These are phyloP conservation scores for Ophiocordyceps camponoti-rufipedis DNA, from an alignment of 2,329 filamentous ascomycete genomes.

Conservation along the genomic window DNA sequence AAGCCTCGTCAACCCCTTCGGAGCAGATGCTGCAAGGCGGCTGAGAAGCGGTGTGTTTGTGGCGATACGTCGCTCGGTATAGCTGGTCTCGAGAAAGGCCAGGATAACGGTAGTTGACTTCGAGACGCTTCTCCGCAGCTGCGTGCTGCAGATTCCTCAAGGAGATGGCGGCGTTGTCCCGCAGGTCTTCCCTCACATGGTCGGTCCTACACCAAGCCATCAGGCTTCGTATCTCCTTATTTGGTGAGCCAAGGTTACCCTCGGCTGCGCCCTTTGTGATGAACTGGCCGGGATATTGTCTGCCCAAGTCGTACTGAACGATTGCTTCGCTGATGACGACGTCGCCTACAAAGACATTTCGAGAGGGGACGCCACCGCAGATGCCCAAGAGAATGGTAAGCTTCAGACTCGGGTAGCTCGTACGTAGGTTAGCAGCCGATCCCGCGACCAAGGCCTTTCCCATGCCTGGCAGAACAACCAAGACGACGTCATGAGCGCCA, in stretches of 20 bases:
- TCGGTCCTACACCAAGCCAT: conserved; percentile 7
- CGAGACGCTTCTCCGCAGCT: conserved; percentile 1
- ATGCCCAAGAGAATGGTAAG: conserved; percentile 19
- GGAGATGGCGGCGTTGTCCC: conserved; percentile 1
- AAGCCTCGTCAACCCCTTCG: conserved; percentile 3
- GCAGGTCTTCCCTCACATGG: conserved; percentile 3
- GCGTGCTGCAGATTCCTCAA: conserved; percentile 6
- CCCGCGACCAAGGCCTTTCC: conserved; percentile 11
- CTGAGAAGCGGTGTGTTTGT: conserved; percentile 8
- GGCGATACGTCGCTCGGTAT: conserved; percentile 9
- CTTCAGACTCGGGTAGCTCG: conserved; percentile 15
- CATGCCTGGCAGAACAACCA: conserved; percentile 10
- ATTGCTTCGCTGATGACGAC: conserved; percentile 13
- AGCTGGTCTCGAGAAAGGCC: conserved; percentile 9
- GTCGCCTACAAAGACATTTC: conserved; percentile 10
- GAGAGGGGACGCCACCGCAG: conserved; percentile 18
- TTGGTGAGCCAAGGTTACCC: conserved; percentile 10
- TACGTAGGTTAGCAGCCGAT: conserved; percentile 9
- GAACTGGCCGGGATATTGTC: conserved; percentile 9
- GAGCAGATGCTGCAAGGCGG: conserved; percentile 1
- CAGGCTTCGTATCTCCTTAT: conserved; percentile 10
- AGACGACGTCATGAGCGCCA: conserved; percentile 10
- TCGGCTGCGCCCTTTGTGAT: conserved; percentile 7
- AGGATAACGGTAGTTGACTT: conserved; percentile 8
- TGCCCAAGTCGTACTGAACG: conserved; percentile 12